These are phyloP conservation scores for Naganishia friedmannii DNA, from an alignment of 768 basidiomycete genomes.

Conservation along the genomic window DNA sequence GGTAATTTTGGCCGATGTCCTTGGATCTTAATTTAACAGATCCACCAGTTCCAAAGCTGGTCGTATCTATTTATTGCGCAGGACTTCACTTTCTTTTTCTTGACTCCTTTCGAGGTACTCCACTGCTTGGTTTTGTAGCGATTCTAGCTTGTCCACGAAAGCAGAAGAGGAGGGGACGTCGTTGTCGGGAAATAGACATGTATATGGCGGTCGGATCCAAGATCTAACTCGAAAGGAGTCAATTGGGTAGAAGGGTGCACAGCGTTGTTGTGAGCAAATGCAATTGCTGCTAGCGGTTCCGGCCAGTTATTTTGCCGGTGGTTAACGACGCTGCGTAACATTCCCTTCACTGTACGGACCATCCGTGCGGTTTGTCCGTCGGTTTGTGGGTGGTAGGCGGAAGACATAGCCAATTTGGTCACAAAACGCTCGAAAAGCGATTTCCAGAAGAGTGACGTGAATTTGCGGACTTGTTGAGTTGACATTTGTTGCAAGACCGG, in stretches of 20 bases:
- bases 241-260: conserved; percentile 42
- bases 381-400: conserved; percentile 56
- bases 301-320: conserved; percentile 53
- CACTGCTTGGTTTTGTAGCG: no score
- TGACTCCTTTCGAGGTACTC: background rate
- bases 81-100: background rate
- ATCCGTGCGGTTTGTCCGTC: conserved; percentile 11
- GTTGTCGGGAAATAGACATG: no score
- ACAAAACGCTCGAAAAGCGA: conserved; percentile 18
- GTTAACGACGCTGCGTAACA: conserved; percentile 51
- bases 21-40: background rate
- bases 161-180: no score
- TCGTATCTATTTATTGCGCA: conserved; percentile 3
- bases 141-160: no score
- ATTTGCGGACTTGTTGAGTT: no score
- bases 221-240: conserved; percentile 51
- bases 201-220: conserved; percentile 31
- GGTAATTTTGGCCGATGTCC: background rate
- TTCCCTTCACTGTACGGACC: conserved; percentile 47
- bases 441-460: no score
- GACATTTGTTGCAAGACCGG: no score
- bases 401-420: conserved; percentile 31
- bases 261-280: conserved; percentile 52
- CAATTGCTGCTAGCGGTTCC: conserved; percentile 44
- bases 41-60: background rate